Evolutionary conservation across 139 green algal species (phyloP).

Genomic region (Zygnema cylindricum): DNA sequence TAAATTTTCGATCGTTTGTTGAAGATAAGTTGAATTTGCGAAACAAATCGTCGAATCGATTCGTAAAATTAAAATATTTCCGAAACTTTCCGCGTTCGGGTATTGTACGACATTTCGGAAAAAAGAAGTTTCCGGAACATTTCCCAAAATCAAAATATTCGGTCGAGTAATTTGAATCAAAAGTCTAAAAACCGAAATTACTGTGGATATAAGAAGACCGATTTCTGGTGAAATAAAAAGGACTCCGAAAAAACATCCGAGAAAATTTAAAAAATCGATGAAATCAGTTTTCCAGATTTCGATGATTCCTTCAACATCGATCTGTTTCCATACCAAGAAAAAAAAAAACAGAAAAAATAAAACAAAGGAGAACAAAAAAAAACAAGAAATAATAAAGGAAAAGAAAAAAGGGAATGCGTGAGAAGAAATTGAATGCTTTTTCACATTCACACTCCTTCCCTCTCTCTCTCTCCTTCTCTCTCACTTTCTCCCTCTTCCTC

Average conservation of each 20-base stretch:
- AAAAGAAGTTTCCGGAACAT: slow-evolving; percentile 70
- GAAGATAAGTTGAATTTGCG: slow-evolving; percentile 77
- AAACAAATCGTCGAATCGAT: slow-evolving; percentile 76
- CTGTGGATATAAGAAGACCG: slow-evolving; percentile 28
- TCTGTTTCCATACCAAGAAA: too few relatives aligned
- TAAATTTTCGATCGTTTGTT: too few relatives aligned
- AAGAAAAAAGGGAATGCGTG: too few relatives aligned
- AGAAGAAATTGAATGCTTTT: too few relatives aligned
- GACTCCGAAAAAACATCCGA: slow-evolving; percentile 52
- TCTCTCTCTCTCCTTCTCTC: too few relatives aligned
- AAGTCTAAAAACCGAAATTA: slow-evolving; percentile 36
- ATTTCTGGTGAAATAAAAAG: slow-evolving; percentile 43
- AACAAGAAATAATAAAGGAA: too few relatives aligned
- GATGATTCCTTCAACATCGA: slow-evolving; percentile 31
- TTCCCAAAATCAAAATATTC: slow-evolving; percentile 79
- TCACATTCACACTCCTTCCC: too few relatives aligned
- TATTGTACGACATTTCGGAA: slow-evolving; percentile 83
- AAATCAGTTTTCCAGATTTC: slow-evolving; percentile 59
- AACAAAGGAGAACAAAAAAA: too few relatives aligned
- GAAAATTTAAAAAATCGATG: slow-evolving; percentile 37
- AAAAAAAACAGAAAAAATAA: too few relatives aligned
- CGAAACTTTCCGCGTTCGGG: slow-evolving; percentile 66
- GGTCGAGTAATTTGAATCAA: slow-evolving; percentile 64
- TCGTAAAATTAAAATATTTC: slow-evolving; percentile 72
- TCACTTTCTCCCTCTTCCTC: too few relatives aligned